Evolutionary conservation across 129 eudicot species (phyloP).

Genomic region (Arctium lappa): DNA sequence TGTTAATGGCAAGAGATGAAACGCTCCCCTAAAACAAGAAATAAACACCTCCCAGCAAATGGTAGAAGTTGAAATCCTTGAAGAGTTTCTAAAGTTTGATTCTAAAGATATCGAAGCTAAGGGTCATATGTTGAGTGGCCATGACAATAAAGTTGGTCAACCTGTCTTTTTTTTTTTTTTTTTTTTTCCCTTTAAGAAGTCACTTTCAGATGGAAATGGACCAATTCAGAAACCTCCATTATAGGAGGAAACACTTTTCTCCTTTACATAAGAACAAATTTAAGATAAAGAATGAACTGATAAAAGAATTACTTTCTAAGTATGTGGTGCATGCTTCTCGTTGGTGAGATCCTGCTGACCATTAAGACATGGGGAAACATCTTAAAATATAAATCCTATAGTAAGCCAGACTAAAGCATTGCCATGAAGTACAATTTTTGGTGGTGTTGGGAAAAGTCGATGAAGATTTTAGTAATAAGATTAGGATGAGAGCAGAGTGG

Average conservation of each 20-base stretch:
- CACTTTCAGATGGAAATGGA: background rate
- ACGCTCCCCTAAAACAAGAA: background rate
- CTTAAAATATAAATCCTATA: background rate
- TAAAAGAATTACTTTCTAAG: background rate
- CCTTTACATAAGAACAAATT: background rate
- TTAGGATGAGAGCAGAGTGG: background rate
- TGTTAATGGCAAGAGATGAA: background rate
- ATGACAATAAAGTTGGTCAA: background rate
- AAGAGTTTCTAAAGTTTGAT: background rate
- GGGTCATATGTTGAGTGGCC: background rate
- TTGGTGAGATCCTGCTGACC: background rate
- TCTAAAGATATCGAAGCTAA: background rate
- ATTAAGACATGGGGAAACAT: background rate
- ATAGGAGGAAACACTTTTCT: background rate
- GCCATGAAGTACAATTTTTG: background rate
- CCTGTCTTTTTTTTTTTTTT: background rate
- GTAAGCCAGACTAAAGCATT: background rate
- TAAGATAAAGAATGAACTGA: background rate
- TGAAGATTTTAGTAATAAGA: too few species aligned
- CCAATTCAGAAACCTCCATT: background rate
- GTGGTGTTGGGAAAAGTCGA: background rate
- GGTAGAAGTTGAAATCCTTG: background rate
- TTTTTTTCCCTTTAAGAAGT: background rate
- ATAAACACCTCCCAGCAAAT: background rate
- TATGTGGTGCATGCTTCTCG: background rate